These are phyloP conservation scores for Corynespora cassiicola DNA, from an alignment of 2,329 filamentous ascomycete species.

Conservation along the genomic window DNA sequence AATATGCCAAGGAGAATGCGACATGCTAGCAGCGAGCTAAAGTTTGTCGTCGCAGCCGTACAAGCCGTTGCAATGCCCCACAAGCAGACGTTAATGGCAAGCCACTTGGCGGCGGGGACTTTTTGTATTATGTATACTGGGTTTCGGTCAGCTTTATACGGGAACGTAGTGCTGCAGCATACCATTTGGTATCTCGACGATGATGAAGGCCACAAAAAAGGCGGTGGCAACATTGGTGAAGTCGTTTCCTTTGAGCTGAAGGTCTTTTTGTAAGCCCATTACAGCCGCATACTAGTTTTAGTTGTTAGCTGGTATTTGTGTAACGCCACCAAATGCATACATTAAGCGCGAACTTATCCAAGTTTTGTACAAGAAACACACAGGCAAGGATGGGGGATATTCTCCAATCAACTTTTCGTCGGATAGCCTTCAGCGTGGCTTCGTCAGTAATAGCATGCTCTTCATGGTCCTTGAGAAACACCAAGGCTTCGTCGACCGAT, in stretches of 20 bases:
- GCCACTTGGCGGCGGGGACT: constrained; percentile 58
- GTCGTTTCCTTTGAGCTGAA: constrained; percentile 35
- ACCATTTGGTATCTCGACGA: constrained; percentile 44
- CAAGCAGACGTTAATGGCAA: constrained; percentile 48
- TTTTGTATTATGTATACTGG: constrained; percentile 47
- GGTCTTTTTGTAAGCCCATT: constrained; percentile 42
- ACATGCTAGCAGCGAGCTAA: constrained; percentile 54
- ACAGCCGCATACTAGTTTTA: constrained; percentile 46
- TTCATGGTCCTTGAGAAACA: background rate
- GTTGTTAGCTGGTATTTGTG: no score
- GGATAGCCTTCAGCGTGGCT: background rate
- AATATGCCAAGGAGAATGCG: constrained; percentile 59
- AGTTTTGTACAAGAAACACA: constrained; percentile 38
- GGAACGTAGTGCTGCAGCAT: constrained; percentile 40
- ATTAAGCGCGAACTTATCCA: constrained; percentile 36
- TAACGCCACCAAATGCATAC: no score
- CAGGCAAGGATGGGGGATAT: constrained; percentile 44
- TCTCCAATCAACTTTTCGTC: constrained; percentile 43
- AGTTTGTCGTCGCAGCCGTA: constrained; percentile 55
- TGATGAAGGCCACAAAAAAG: constrained; percentile 44
- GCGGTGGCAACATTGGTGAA: constrained; percentile 37
- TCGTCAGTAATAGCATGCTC: background rate
- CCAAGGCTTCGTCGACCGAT: constrained; percentile 2
- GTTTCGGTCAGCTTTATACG: background rate
- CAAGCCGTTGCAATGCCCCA: constrained; percentile 56